Percentiles rank a stretch among this genome's conserved stretches.
phyloP scores from a whole-genome alignment of 257 asterid species.

The Nicotiana sylvestris region DNA sequence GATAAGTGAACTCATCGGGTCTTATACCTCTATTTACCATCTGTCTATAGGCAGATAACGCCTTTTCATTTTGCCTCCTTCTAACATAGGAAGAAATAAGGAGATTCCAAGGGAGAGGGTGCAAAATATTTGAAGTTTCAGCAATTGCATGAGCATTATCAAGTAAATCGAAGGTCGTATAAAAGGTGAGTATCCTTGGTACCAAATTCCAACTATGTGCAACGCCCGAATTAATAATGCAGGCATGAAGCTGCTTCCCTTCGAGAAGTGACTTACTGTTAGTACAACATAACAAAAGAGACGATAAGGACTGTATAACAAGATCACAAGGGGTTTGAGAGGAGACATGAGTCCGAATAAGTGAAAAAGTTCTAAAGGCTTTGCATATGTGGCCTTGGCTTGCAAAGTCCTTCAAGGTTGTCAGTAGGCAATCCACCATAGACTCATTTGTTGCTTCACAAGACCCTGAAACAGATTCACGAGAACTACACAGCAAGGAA shows the following conservation, averaged over 20 bases:
- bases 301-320: slow-evolving; percentile 48
- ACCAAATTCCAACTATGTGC: slow-evolving; percentile 40
- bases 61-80: slow-evolving; percentile 40
- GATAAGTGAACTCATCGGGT: slow-evolving; percentile 70
- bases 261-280: slow-evolving; percentile 39
- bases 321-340: slow-evolving; percentile 34
- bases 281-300: slow-evolving; percentile 56
- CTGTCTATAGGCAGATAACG: slow-evolving; percentile 44
- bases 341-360: slow-evolving; percentile 40
- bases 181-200: slow-evolving; percentile 57
- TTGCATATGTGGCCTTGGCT: slow-evolving; percentile 52
- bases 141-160: slow-evolving; percentile 45
- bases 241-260: slow-evolving; percentile 80
- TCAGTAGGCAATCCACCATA: slow-evolving; percentile 52
- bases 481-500: not conserved
- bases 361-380: slow-evolving; percentile 54
- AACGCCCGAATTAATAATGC: slow-evolving; percentile 52
- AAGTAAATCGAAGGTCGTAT: slow-evolving; percentile 41
- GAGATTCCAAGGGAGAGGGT: slow-evolving; percentile 76
- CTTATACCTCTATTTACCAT: slow-evolving; percentile 47
- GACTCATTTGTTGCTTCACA: slow-evolving; percentile 19
- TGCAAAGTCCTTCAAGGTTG: slow-evolving; percentile 52
- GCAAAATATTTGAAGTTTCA: slow-evolving; percentile 36
- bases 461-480: slow-evolving; percentile 20
- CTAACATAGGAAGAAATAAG: slow-evolving; percentile 63